Evolutionary conservation across 805 yeast species (phyloP).

Genomic region (Saturnispora quitensis): DNA sequence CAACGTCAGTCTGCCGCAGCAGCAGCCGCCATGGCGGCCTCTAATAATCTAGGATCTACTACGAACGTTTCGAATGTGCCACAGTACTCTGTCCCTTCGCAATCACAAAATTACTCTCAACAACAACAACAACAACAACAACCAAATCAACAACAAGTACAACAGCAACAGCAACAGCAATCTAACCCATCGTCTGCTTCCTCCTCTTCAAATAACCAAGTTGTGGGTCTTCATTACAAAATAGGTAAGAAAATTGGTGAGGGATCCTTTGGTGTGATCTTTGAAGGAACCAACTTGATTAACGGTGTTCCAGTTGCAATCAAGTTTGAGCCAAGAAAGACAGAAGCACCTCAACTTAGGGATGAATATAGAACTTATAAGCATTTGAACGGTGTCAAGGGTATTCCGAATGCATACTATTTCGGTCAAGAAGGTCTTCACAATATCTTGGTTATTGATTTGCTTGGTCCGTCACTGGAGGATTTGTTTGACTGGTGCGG

Average conservation of each 20-base stretch:
- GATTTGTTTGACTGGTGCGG: constrained; percentile 99
- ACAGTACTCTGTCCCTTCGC: constrained; percentile 21
- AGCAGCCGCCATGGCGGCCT: constrained; percentile 30
- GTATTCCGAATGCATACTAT: constrained; percentile 94
- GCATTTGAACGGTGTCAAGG: constrained; percentile 68
- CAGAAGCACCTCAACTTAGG: constrained; percentile 94
- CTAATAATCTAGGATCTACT: constrained; percentile 17
- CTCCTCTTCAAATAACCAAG: constrained; percentile 32
- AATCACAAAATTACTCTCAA: constrained; percentile 7
- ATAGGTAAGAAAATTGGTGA: constrained; percentile 98
- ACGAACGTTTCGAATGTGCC: constrained; percentile 22
- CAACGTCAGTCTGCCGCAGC: constrained; percentile 23
- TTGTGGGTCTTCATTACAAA: constrained; percentile 91
- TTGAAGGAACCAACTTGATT: constrained; percentile 88
- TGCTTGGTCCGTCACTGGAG: constrained; percentile 91
- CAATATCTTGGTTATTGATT: constrained; percentile 87
- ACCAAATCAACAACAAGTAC: constrained; percentile 3
- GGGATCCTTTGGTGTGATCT: constrained; percentile 96
- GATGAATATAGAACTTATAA: constrained; percentile 96
- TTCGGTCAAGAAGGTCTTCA: constrained; percentile 98
- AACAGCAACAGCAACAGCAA: constrained; percentile 9
- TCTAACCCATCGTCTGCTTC: constrained; percentile 13
- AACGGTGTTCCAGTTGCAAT: constrained; percentile 93
- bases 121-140: constrained; percentile 14
- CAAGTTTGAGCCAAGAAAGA: constrained; percentile 92